A percentile compares a stretch with the other conserved stretches of the same genome.
Conservation (phyloP, 805 yeast genomes). For the Saccharomyces jurei region DNA sequence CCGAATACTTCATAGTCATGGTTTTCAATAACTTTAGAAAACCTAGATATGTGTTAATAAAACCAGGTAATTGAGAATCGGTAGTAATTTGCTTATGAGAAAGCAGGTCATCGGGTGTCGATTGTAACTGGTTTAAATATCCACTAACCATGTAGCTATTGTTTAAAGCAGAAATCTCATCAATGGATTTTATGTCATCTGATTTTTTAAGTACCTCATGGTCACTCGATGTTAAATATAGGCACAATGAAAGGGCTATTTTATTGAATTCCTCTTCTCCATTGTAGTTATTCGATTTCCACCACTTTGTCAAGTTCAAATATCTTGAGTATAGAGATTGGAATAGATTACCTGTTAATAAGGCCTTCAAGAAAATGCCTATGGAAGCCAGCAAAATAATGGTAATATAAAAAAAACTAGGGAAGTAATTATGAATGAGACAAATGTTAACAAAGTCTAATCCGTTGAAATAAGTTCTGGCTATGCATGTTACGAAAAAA, state of each 20-base stretch:
- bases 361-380: background rate
- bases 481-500: background rate
- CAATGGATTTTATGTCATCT: background rate
- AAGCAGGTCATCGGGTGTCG: conserved; percentile 12
- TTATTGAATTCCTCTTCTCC: background rate
- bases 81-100: background rate
- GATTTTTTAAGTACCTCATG: background rate
- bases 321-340: background rate
- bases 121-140: conserved; percentile 13
- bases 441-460: background rate
- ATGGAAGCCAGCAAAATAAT: background rate
- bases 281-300: background rate
- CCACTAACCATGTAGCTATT: conserved; percentile 17
- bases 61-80: background rate
- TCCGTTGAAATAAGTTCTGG: background rate
- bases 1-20: conserved; percentile 5
- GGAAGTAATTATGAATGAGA: background rate
- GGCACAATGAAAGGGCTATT: background rate
- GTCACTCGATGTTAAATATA: background rate
- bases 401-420: background rate
- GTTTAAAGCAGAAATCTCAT: background rate
- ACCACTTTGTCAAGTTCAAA: background rate
- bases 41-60: conserved; percentile 8
- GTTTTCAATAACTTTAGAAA: conserved; percentile 8
- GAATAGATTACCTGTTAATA: background rate